Base-by-base conservation (phyloP, 2,329 filamentous ascomycete genomes). In the Verticillium zaregamsianum region DNA sequence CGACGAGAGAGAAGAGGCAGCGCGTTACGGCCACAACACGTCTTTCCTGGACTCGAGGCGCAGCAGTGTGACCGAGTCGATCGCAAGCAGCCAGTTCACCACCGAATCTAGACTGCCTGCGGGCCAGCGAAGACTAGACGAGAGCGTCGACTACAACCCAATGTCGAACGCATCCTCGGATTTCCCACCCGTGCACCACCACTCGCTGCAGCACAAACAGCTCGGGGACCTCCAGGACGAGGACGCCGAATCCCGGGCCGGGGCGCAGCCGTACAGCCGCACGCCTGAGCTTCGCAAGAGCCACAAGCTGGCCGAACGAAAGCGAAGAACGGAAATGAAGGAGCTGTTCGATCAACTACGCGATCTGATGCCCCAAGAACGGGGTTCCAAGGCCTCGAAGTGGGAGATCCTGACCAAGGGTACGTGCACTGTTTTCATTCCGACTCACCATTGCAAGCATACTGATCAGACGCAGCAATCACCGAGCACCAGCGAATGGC, bases 351-450 rank as follows among this genome's bases (percentile, higher is more conserved):
- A 95, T 66, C 89, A 92, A 68, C 78, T 95, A 9, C 86, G 92
- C 67, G 88, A 90, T 66, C 80, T 92, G 40, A 88, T 94, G 77
- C 91, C 91, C 1, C 90, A 92, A 67, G 91, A 92, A 68, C 86
- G 91, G 17, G 91, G 91, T 1, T 90, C 89, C 28, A 96, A 95
- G 73, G 91, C 91, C 0, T 93, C 90, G 67, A 96, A 96, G 69
- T 96, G 91, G 91, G 91, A 96, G 69, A 93, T 94, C 57, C 73
- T 96, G 17, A 93, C 90, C 3, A 94, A 94, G 80, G 90, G 91
- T 93, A 78, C 65, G 82, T 72, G 5, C 33, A 54, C 39, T 58
- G 39, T 49, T 8, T 33, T 11, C 14, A 66, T 70, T 60, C 4
- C 12, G 14, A n/a, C 12, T 12, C 2, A 7, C 52, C 1, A 15